A percentile compares a stretch with the other conserved stretches of the same genome.
Evolutionary conservation across 306 rosid genomes (phyloP).

Genomic region (Fagus sylvatica): DNA sequence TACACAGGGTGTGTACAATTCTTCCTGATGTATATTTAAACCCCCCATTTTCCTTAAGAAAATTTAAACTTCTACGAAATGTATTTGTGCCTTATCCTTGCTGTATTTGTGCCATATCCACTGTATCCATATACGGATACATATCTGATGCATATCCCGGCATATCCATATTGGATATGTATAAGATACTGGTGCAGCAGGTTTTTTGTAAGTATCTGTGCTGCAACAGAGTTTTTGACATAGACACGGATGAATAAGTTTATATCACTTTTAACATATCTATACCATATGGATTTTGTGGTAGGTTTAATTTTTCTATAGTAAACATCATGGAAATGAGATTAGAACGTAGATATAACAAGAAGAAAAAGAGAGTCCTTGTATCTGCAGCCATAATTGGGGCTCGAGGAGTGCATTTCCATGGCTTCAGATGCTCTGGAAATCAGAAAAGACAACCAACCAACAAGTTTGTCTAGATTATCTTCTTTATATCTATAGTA

Average conservation of each 20-base stretch:
- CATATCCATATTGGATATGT: not conserved
- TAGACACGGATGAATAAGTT: not conserved
- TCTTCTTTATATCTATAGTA: not conserved
- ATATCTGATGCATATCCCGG: not conserved
- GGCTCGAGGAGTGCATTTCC: slow-evolving; percentile 1
- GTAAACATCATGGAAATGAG: slow-evolving; percentile 11
- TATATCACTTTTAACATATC: slow-evolving; percentile 11
- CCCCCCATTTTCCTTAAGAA: not conserved
- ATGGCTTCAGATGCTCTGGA: slow-evolving; percentile 11
- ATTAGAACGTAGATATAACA: not conserved
- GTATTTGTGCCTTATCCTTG: not conserved
- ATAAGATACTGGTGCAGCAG: not conserved
- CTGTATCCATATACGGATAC: not conserved
- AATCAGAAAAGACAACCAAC: slow-evolving; percentile 15
- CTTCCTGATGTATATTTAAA: not conserved
- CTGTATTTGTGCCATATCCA: not conserved
- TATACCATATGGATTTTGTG: slow-evolving; percentile 15
- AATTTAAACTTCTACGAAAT: not conserved
- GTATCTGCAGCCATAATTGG: not conserved
- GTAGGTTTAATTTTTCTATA: not conserved
- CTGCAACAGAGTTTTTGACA: slow-evolving; percentile 12
- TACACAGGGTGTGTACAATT: not conserved
- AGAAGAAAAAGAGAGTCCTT: slow-evolving; percentile 14
- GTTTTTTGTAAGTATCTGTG: not conserved
- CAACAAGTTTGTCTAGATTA: slow-evolving; percentile 7